These are phyloP conservation scores for Penicillium verrucosum DNA, from an alignment of 2,329 filamentous ascomycete genomes.

Conservation along the genomic window DNA sequence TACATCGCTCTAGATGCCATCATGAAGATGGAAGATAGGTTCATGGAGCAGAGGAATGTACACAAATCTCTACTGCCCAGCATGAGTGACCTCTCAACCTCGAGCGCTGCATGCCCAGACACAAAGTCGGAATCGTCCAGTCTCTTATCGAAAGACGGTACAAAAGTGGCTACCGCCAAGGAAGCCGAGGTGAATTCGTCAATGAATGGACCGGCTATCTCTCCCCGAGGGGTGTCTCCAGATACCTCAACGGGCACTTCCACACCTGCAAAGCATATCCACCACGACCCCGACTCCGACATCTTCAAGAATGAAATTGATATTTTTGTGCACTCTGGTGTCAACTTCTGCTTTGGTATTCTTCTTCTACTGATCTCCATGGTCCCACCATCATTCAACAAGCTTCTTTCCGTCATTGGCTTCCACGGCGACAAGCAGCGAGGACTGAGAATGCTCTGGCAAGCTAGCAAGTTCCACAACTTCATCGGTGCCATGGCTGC, in stretches of 20 bases:
- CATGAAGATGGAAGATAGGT: slow-evolving; percentile 68
- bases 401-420: slow-evolving; percentile 80
- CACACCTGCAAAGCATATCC: slow-evolving; percentile 32
- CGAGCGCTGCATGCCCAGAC: slow-evolving; percentile 5
- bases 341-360: slow-evolving; percentile 85
- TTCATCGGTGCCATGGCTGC: slow-evolving; percentile 90
- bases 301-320: slow-evolving; percentile 74
- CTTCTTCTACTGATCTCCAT: slow-evolving; percentile 85
- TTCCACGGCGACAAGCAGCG: slow-evolving; percentile 84
- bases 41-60: slow-evolving; percentile 37
- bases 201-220: slow-evolving; percentile 25
- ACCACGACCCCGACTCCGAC: slow-evolving; percentile 57
- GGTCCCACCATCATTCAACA: slow-evolving; percentile 86
- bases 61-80: slow-evolving; percentile 21
- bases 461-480: slow-evolving; percentile 78
- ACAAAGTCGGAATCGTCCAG: slow-evolving; percentile 13
- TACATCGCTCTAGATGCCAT: slow-evolving; percentile 79
- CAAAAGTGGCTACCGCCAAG: slow-evolving; percentile 16
- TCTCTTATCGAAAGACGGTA: slow-evolving; percentile 14
- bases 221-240: slow-evolving; percentile 15
- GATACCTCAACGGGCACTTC: slow-evolving; percentile 20
- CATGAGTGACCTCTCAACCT: slow-evolving; percentile 15
- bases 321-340: slow-evolving; percentile 82
- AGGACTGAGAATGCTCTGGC: slow-evolving; percentile 85
- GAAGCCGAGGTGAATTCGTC: slow-evolving; percentile 19